phyloP scores from a whole-genome alignment of 139 green algal genomes.

The Eudorina sp. region DNA sequence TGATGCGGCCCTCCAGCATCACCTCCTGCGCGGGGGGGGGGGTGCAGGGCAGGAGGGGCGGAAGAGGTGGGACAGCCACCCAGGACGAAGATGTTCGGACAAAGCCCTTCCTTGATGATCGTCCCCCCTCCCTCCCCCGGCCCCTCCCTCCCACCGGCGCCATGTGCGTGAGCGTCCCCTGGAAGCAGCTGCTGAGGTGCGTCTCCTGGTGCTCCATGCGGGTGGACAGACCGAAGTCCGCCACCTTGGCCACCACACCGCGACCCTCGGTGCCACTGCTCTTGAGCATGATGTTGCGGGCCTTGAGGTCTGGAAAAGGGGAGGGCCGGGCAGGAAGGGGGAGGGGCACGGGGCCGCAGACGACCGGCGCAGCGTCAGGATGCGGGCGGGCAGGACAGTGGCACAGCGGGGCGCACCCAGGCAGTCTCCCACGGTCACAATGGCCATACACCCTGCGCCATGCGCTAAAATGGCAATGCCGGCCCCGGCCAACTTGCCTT shows the following conservation, averaged over 20 bases:
- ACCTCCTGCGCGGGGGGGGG: conserved; percentile 39
- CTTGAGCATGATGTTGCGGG: conserved; percentile 55
- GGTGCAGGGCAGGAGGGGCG: not conserved
- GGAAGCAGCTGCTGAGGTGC: conserved; percentile 62
- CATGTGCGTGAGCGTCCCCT: conserved; percentile 68
- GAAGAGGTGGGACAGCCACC: not conserved
- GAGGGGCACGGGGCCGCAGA: no score
- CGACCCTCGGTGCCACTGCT: conserved; percentile 42
- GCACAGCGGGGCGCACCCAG: no score
- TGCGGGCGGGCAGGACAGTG: no score
- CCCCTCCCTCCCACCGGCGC: conserved; percentile 1
- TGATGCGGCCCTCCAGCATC: conserved; percentile 59
- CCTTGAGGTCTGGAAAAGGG: conserved; percentile 53
- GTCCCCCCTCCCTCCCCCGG: not conserved
- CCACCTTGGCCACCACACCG: conserved; percentile 53
- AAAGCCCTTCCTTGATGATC: no score
- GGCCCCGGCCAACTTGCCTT: no score
- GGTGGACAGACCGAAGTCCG: conserved; percentile 66
- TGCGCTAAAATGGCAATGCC: no score
- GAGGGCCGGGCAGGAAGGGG: not conserved
- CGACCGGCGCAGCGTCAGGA: not conserved
- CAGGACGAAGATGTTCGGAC: no score
- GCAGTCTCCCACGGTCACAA: no score
- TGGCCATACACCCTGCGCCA: no score
- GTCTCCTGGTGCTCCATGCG: conserved; percentile 51